A percentile compares a stretch with the other conserved stretches of the same genome.
phyloP scores from a whole-genome alignment of 305 asterid species.

The Fraxinus floribunda region DNA sequence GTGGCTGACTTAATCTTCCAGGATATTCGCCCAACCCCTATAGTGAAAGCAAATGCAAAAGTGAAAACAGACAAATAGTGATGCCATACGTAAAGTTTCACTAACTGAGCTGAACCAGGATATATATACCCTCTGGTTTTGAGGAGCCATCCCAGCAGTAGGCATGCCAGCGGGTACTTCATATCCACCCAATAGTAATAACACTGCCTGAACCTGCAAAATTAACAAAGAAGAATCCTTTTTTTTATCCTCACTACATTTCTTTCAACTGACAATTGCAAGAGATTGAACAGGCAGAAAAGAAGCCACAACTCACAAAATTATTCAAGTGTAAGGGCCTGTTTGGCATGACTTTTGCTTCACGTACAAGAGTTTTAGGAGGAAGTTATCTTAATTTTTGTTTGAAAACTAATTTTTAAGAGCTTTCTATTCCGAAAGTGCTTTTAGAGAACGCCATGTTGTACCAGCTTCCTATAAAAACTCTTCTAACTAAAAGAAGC shows the following conservation, averaged over 20 bases:
- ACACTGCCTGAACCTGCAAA: conserved; percentile 83
- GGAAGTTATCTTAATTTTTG: too few relatives aligned
- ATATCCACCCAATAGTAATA: conserved; percentile 74
- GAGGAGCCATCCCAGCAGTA: conserved; percentile 62
- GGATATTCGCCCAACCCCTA: conserved; percentile 69
- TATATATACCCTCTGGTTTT: conserved; percentile 60
- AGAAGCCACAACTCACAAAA: background rate
- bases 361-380: too few relatives aligned
- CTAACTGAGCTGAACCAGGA: background rate
- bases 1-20: conserved; percentile 78
- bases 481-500: too few relatives aligned
- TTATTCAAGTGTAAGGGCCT: background rate
- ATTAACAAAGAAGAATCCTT: background rate
- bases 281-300: background rate
- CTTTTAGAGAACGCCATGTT: too few relatives aligned
- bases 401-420: too few relatives aligned
- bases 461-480: too few relatives aligned
- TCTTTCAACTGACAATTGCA: background rate
- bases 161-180: conserved; percentile 68
- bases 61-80: conserved; percentile 11
- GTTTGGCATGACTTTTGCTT: too few relatives aligned
- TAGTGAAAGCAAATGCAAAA: conserved; percentile 24
- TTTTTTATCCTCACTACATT: background rate
- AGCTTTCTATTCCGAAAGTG: too few relatives aligned
- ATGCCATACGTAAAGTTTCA: conserved; percentile 6